Evolutionary conservation across 805 yeast genomes (phyloP).

Genomic region (Tetrapisispora taiwanensis): DNA sequence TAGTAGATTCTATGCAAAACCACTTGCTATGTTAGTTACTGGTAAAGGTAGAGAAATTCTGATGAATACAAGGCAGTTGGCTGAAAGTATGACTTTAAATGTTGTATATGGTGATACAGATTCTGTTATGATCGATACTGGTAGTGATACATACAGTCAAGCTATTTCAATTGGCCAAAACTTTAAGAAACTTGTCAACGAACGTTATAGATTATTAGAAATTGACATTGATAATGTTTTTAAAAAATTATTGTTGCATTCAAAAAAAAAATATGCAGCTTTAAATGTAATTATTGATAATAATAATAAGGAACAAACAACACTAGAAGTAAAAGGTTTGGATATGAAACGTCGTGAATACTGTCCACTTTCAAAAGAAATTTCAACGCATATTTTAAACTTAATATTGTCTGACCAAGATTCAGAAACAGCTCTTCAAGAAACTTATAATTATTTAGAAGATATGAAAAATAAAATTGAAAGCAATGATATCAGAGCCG

Average conservation of each 20-base stretch:
- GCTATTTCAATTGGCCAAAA: constrained; percentile 77
- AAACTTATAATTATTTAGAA: constrained; percentile 63
- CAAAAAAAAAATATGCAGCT: constrained; percentile 98
- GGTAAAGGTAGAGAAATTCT: constrained; percentile 92
- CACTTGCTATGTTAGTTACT: constrained; percentile 91
- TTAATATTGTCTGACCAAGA: constrained; percentile 64
- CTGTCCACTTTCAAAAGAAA: constrained; percentile 85
- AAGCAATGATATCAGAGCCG: constrained; percentile 50
- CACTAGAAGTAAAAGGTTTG: constrained; percentile 85
- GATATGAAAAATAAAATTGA: constrained; percentile 48
- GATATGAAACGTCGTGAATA: constrained; percentile 96
- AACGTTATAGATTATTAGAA: constrained; percentile 75
- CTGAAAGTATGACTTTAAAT: constrained; percentile 70
- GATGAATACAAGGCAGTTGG: constrained; percentile 85
- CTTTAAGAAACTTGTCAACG: constrained; percentile 79
- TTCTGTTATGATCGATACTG: constrained; percentile 96
- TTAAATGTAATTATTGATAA: constrained; percentile 46
- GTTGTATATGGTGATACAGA: constrained; percentile 98
- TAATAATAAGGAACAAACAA: constrained; percentile 46
- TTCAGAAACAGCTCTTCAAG: constrained; percentile 63
- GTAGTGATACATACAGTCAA: constrained; percentile 53
- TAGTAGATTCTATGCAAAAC: constrained; percentile 91
- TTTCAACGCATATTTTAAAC: constrained; percentile 64
- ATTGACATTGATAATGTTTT: constrained; percentile 93
- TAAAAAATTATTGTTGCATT: constrained; percentile 70